Percentiles rank a stretch among this genome's conserved stretches.
phyloP scores from a whole-genome alignment of 2,329 filamentous ascomycete species.

The Fusarium devonianum region DNA sequence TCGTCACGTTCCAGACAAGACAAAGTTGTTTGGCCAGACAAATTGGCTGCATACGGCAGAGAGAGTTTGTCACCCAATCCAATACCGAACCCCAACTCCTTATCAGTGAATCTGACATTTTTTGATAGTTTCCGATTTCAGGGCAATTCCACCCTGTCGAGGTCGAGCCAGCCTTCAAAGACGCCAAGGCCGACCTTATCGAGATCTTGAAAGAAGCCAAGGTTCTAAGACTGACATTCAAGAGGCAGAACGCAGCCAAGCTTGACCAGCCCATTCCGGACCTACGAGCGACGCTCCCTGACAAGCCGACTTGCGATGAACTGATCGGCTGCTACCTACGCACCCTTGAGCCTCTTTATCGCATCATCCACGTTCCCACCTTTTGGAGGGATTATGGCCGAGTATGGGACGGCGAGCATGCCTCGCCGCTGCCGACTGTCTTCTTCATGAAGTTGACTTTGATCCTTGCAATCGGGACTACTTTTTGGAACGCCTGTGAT shows the following conservation, averaged over 20 bases:
- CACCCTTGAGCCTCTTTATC: conserved; percentile 39
- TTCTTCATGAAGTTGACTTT: conserved; percentile 35
- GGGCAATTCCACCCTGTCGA: conserved; percentile 38
- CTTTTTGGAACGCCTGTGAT: conserved; percentile 22
- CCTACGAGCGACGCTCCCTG: conserved; percentile 28
- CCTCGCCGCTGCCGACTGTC: conserved; percentile 11
- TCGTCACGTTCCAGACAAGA: conserved; percentile 40
- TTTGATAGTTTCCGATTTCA: conserved; percentile 33
- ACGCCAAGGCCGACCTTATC: conserved; percentile 36
- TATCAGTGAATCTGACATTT: too few species aligned
- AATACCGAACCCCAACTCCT: too few species aligned
- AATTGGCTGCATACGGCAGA: conserved; percentile 41
- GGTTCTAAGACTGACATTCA: conserved; percentile 28
- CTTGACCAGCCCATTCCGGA: conserved; percentile 33
- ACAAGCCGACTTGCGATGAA: conserved; percentile 27
- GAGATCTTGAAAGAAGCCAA: conserved; percentile 34
- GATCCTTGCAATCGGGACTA: conserved; percentile 37
- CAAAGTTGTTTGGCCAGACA: conserved; percentile 40
- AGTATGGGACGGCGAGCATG: conserved; percentile 25
- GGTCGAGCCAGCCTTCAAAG: conserved; percentile 35
- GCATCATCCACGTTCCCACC: conserved; percentile 36
- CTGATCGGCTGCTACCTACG: conserved; percentile 37
- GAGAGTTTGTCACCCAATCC: conserved; percentile 17
- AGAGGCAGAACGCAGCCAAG: conserved; percentile 18
- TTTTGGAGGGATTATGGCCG: conserved; percentile 36